phyloP scores from a whole-genome alignment of 1,284 basidiomycete species.

The Fistulina hepatica region DNA sequence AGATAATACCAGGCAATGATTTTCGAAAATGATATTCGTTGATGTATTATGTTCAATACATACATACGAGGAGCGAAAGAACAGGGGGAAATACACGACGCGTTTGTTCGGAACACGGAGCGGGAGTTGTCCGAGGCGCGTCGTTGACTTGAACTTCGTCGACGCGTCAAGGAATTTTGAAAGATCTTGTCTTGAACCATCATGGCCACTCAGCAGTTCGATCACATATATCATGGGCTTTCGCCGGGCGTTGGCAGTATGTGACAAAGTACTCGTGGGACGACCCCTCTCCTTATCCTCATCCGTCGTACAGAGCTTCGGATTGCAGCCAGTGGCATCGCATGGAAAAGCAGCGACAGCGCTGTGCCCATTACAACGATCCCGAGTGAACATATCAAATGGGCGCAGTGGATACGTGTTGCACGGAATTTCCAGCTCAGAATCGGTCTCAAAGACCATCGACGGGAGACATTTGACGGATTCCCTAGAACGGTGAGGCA shows the following conservation, averaged over 20 bases:
- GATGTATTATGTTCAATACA: no score
- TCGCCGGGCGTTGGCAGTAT: slow-evolving; percentile 71
- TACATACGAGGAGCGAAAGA: no score
- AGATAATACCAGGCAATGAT: no score
- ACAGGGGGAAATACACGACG: no score
- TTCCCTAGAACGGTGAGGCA: slow-evolving; percentile 75
- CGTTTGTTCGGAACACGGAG: no score
- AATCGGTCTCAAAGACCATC: slow-evolving; percentile 68
- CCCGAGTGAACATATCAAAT: slow-evolving; percentile 64
- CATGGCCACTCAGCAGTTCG: slow-evolving; percentile 47
- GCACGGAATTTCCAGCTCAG: slow-evolving; percentile 88
- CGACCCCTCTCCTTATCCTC: no score
- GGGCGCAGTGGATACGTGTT: slow-evolving; percentile 85
- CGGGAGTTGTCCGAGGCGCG: no score
- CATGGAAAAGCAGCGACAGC: slow-evolving; percentile 79
- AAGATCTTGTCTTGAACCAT: slow-evolving; percentile 10
- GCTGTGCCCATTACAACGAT: slow-evolving; percentile 51
- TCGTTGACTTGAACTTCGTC: no score
- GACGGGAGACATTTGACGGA: slow-evolving; percentile 84
- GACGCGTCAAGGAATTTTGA: no score
- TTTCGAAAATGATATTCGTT: no score
- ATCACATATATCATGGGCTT: slow-evolving; percentile 71
- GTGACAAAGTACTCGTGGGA: slow-evolving; percentile 21
- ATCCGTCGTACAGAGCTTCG: slow-evolving; percentile 59
- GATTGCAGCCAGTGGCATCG: slow-evolving; percentile 80